Conservation (phyloP, 1,139 yeast genomes). For the Lodderomyces elongisporus region DNA sequence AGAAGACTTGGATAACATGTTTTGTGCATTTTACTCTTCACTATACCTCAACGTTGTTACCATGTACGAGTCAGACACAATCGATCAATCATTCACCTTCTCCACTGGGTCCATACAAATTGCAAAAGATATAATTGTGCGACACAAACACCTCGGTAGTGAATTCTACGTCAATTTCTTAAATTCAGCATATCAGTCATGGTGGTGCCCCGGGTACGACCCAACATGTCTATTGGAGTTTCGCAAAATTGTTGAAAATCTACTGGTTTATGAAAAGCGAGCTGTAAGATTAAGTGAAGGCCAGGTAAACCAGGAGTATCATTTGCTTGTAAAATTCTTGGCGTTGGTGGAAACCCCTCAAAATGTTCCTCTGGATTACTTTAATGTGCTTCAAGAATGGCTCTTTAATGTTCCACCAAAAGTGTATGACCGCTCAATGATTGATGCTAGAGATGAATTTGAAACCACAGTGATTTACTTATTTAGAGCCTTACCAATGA, state of each 20-base stretch:
- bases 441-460: too few species aligned
- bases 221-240: background rate
- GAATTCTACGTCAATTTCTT: background rate
- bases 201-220: background rate
- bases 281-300: too few species aligned
- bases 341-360: too few species aligned
- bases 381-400: background rate
- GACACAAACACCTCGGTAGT: background rate
- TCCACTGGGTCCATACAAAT: background rate
- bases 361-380: too few species aligned
- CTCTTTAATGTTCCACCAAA: background rate
- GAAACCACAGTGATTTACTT: background rate
- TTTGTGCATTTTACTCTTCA: background rate
- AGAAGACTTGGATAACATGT: background rate
- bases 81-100: background rate
- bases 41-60: background rate
- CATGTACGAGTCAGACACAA: background rate
- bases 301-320: too few species aligned
- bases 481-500: background rate
- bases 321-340: too few species aligned
- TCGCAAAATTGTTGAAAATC: background rate
- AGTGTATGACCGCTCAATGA: background rate
- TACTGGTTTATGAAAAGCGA: background rate
- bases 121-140: background rate
- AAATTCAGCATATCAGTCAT: background rate